These are phyloP conservation scores for Fusarium nelsonii DNA, from an alignment of 2,329 filamentous ascomycete genomes.

Conservation along the genomic window DNA sequence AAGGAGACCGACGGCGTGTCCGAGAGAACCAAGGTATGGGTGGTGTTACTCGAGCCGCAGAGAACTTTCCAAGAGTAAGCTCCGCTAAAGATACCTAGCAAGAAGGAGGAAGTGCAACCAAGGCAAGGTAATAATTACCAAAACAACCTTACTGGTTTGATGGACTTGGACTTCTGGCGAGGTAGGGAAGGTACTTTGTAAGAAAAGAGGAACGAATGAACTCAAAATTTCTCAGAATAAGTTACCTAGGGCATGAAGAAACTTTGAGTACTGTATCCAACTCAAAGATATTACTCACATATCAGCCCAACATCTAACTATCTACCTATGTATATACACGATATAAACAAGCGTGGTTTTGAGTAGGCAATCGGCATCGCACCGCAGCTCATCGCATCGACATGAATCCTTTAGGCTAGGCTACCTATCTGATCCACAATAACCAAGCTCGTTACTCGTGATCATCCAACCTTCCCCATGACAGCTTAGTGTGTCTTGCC, in stretches of 20 bases:
- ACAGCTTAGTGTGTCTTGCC: constrained; percentile 40
- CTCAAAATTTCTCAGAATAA: background rate
- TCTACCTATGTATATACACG: constrained; percentile 21
- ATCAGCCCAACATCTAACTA: constrained; percentile 18
- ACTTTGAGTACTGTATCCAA: constrained; percentile 18
- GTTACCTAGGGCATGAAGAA: constrained; percentile 6
- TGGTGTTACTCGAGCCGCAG: constrained; percentile 28
- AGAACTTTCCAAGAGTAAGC: constrained; percentile 32
- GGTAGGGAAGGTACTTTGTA: constrained; percentile 1
- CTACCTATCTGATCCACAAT: constrained; percentile 37
- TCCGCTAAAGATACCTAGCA: constrained; percentile 1
- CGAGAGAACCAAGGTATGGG: constrained; percentile 5
- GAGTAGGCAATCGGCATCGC: constrained; percentile 11
- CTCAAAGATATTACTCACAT: constrained; percentile 22
- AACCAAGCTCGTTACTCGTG: constrained; percentile 44
- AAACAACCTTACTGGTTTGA: background rate
- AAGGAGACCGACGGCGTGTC: constrained; percentile 27
- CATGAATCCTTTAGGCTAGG: constrained; percentile 24
- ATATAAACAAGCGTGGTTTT: constrained; percentile 16
- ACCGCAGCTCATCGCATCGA: constrained; percentile 14
- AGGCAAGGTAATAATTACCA: background rate
- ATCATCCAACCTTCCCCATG: constrained; percentile 36
- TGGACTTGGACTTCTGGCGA: constrained; percentile 8
- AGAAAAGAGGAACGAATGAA: constrained; percentile 18
- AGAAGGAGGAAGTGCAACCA: constrained; percentile 16